Percentiles rank a stretch among this genome's conserved stretches.
These are phyloP conservation scores for Herpotrichia juniperi DNA, from an alignment of 2,329 filamentous ascomycete genomes.

Conservation along the genomic window DNA sequence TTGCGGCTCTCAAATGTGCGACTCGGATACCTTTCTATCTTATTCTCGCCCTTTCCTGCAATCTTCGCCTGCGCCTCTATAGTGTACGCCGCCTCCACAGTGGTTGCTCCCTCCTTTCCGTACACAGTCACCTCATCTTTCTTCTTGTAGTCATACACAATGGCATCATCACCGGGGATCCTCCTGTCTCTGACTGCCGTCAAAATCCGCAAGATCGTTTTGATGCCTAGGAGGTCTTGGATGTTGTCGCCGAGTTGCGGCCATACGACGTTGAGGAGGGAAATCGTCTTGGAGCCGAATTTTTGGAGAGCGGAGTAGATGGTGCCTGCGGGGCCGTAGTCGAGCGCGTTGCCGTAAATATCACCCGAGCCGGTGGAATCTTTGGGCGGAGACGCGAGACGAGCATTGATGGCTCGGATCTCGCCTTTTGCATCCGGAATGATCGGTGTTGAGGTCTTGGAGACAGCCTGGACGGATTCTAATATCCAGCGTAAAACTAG, in stretches of 20 bases:
- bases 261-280: constrained; percentile 23
- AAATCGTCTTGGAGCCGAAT: constrained; percentile 14
- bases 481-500: constrained; percentile 39
- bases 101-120: too few relatives aligned
- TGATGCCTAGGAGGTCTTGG: constrained; percentile 32
- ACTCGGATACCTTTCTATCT: constrained; percentile 35
- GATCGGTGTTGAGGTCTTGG: constrained; percentile 13
- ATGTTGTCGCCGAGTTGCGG: constrained; percentile 37
- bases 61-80: constrained; percentile 25
- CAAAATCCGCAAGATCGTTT: constrained; percentile 33
- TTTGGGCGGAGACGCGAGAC: constrained; percentile 16
- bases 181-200: constrained; percentile 39
- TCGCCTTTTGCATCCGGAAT: constrained; percentile 23
- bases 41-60: constrained; percentile 22
- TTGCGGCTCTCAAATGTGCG: constrained; percentile 31
- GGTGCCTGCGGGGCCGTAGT: constrained; percentile 35
- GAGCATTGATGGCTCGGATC: constrained; percentile 18
- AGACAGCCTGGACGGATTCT: constrained; percentile 25
- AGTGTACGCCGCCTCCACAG: constrained; percentile 10
- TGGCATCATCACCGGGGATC: constrained; percentile 28
- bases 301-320: constrained; percentile 23
- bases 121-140: constrained; percentile 17
- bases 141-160: constrained; percentile 31
- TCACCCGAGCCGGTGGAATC: constrained; percentile 36
- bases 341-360: constrained; percentile 35